Conservation (phyloP, 208 protist genomes). For the Trypanosoma conorhini region DNA sequence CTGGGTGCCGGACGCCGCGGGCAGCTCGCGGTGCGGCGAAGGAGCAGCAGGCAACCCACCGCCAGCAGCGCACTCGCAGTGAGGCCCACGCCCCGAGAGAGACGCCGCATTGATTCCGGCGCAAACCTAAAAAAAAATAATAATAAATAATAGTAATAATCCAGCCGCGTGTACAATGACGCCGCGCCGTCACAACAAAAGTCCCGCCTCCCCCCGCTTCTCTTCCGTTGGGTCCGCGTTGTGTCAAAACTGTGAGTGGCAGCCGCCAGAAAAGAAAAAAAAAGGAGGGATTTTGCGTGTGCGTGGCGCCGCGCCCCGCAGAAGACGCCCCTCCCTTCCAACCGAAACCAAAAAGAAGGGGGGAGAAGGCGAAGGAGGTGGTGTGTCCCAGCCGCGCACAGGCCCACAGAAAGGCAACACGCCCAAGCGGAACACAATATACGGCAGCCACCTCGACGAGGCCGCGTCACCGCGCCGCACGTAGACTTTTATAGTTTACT, state of each 20-base stretch:
- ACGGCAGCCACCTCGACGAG: too few relatives aligned
- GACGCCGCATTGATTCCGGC: background rate
- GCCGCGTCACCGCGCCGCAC: too few relatives aligned
- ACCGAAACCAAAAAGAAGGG: background rate
- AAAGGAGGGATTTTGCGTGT: conserved; percentile 7
- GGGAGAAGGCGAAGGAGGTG: too few relatives aligned
- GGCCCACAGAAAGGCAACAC: too few relatives aligned
- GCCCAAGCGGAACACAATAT: too few relatives aligned
- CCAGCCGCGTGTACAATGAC: too few relatives aligned
- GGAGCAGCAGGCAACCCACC: background rate
- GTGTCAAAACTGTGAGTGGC: background rate
- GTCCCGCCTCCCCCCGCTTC: background rate
- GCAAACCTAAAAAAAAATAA: too few relatives aligned
- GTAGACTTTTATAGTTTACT: too few relatives aligned
- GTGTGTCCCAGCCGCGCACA: too few relatives aligned
- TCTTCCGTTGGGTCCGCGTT: background rate
- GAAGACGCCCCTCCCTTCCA: background rate
- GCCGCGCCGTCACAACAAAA: too few relatives aligned
- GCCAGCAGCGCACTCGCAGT: background rate
- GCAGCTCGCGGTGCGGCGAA: background rate
- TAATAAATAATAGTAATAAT: too few relatives aligned
- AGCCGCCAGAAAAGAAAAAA: too few relatives aligned
- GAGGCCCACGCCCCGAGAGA: background rate
- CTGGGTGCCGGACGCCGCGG: background rate
- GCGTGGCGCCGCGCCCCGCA: background rate